Conservation (phyloP, 2,329 filamentous ascomycete species). For the Fusarium nodosum region DNA sequence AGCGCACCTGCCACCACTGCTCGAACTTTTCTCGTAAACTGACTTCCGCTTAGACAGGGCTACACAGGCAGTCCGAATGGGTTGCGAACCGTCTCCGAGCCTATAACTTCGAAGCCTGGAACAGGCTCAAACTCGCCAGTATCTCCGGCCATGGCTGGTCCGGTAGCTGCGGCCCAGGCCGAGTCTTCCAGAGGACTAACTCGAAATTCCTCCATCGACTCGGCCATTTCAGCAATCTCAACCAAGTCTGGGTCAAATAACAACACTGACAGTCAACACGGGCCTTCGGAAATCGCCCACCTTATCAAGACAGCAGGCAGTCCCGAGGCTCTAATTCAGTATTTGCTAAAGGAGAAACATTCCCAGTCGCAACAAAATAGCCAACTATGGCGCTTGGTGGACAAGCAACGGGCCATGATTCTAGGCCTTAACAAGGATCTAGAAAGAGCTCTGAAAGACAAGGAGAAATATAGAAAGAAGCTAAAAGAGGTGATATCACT, state of each 20-base stretch:
- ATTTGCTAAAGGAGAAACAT: constrained; percentile 91
- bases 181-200: constrained; percentile 61
- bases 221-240: constrained; percentile 85
- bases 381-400: constrained; percentile 94
- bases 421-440: constrained; percentile 94
- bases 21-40: constrained; percentile 12
- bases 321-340: constrained; percentile 87
- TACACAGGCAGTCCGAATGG: constrained; percentile 62
- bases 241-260: constrained; percentile 68
- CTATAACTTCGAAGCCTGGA: constrained; percentile 60
- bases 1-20: constrained; percentile 7
- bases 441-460: constrained; percentile 90
- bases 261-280: constrained; percentile 70
- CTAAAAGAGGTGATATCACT: constrained; percentile 78
- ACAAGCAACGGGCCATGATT: constrained; percentile 96
- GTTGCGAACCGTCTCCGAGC: constrained; percentile 60
- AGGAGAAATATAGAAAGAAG: constrained; percentile 92
- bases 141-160: constrained; percentile 63
- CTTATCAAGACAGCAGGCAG: constrained; percentile 89
- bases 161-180: constrained; percentile 58
- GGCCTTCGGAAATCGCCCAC: constrained; percentile 79
- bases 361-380: constrained; percentile 89
- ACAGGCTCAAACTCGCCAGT: constrained; percentile 57
- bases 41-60: constrained; percentile 47
- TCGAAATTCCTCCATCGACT: constrained; percentile 92